Evolutionary conservation across 1,284 basidiomycete genomes (phyloP), one percentile per base, ranked within the genome.

Genomic region (Lignosus rhinocerotis): DNA sequence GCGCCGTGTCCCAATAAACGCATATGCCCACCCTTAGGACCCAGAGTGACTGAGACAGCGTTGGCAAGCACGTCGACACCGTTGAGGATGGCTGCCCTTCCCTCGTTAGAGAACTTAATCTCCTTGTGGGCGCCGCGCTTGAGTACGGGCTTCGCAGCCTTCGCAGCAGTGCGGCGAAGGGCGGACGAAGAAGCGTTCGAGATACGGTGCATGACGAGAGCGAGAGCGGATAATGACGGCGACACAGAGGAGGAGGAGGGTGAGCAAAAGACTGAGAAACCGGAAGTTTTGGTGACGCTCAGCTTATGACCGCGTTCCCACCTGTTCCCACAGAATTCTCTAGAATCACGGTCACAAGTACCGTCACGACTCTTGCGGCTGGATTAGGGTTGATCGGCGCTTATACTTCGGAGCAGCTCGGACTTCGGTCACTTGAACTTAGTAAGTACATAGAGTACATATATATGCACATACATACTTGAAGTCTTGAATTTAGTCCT

Each of bases 41-140:
- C 96, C 39, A 98, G 86, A 39, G 96, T 99, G 51, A 97, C 94
- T 66, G 87, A 88, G 71, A 98, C 95, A 62, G 95, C 92, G 76
- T 98, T 94, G 55, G 96, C 96, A 65, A 99, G 88, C 67, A 96
- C 83, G 78, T 98, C 96, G 64, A 99, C 95, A 77, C 96, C 96
- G 74, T 88, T 90, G 65, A 98, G 85, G 80, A 98, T 97, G 75
- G 88, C 86, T 47, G 94, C 93, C 65, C 96, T 86, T 60, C 95
- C 95, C 65, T 96, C 93, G 77, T 98, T 96, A 72, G 92, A 93
- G 78, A 98, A 98, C 81, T 93, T 91, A 76, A 98, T 93, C 74
- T 97, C 94, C 86, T 97, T 96, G 83, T 94, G 92, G 32, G 87
- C 88, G 65, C 91, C 90, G 66, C 92, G 88, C 50, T 80, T 77